Percentiles rank a stretch among this genome's conserved stretches.
phyloP scores from a whole-genome alignment of 1,284 basidiomycete genomes.

The Cryptococcus floricola region DNA sequence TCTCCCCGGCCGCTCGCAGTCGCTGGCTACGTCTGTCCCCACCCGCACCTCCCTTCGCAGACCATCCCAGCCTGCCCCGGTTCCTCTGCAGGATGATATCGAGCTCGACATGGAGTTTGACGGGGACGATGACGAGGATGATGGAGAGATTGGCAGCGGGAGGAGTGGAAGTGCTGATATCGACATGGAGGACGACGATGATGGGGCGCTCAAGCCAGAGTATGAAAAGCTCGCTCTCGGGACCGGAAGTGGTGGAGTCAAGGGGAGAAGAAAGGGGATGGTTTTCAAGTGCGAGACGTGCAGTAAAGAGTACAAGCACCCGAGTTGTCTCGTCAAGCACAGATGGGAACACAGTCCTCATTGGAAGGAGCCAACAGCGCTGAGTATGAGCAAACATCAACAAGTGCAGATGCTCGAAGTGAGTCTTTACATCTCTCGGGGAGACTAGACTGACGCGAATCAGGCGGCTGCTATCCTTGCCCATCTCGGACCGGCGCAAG shows the following conservation, averaged over 20 bases:
- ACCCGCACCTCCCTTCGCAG: constrained; percentile 4
- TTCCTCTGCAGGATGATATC: constrained; percentile 33
- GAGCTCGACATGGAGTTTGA: constrained; percentile 47
- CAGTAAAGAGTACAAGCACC: constrained; percentile 90
- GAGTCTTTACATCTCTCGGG: constrained; percentile 21
- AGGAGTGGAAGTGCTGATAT: constrained; percentile 31
- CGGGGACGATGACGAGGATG: constrained; percentile 28
- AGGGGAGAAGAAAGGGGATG: constrained; percentile 65
- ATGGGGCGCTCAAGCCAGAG: constrained; percentile 19
- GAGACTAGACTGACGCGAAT: background rate
- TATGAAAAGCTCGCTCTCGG: constrained; percentile 44
- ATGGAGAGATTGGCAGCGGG: constrained; percentile 17
- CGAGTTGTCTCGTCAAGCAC: constrained; percentile 91
- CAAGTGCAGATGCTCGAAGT: constrained; percentile 95
- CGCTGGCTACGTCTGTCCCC: constrained; percentile 36
- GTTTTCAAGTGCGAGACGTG: constrained; percentile 91
- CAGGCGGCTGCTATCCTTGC: constrained; percentile 91
- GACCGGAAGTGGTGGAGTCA: constrained; percentile 47
- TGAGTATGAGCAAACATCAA: constrained; percentile 92
- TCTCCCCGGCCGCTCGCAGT: constrained; percentile 8
- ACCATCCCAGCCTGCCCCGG: constrained; percentile 7
- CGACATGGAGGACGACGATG: constrained; percentile 33
- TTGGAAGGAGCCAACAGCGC: constrained; percentile 93
- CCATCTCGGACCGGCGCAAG: constrained; percentile 61
- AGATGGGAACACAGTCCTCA: constrained; percentile 97